Evolutionary conservation across 306 rosid genomes (phyloP), one percentile per base, ranked within the genome.

Genomic region (Cicer cuneatum): DNA sequence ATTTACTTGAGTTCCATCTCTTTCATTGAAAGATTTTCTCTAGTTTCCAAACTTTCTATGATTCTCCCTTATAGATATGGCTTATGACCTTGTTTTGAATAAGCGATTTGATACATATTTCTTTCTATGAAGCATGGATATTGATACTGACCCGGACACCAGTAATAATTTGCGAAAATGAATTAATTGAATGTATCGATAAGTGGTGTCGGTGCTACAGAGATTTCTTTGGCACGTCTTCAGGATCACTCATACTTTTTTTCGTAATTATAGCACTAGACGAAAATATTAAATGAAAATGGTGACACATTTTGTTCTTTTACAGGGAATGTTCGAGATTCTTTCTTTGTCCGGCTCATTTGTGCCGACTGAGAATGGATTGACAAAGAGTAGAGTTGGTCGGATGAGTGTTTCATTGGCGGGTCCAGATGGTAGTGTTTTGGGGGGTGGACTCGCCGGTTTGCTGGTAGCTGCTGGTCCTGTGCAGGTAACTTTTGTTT

Each of bases 391-490:
- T 53, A 43, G 71, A 66, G 8, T 39, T 43, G 71, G 71, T 19
- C 13, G 71, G 4, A 19, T 66, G 71, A 66, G 71, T 66, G 54
- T 66, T 19, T 24, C 37, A 10, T 6, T 66, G 71, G 71, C 71
- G 5, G 38, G 54, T 19, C 52, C 71, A 19, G 46, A 66, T 11
- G 71, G 71, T 46, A 53, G 71, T 3, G 71, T 66, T 10, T 42
- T 66, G 5, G 71, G 71, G 3, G 71, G 71, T 13, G 71, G 53
- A 7, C 54, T 66, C 1, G 71, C 71, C 0, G 71, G 71, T 66
- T 43, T 66, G 40, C 71, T 66, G 3, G 39, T 66, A 42, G 71
- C 71, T 43, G 6, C 71, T 43, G 53, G 52, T 66, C 46, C 71
- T 21, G 71, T 66, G 71, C 71, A 24, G 71, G 71, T 66, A 43